These are phyloP conservation scores for Ustilago crameri DNA, from an alignment of 1,284 basidiomycete genomes.

Conservation along the genomic window DNA sequence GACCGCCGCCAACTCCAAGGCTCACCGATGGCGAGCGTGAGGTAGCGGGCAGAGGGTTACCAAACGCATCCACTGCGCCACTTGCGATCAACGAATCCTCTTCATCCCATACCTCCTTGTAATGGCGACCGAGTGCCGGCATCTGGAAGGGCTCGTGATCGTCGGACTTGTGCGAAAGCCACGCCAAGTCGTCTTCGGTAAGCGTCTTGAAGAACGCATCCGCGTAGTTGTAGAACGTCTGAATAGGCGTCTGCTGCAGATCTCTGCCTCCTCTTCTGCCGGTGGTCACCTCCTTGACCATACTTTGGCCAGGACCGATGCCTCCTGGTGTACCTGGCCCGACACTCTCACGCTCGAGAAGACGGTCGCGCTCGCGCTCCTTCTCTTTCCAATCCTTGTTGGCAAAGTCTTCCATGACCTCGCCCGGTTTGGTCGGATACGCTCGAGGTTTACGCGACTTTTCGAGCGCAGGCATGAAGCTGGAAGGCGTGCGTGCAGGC, in stretches of 20 bases:
- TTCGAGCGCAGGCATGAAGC: constrained; percentile 52
- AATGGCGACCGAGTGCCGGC: constrained; percentile 87
- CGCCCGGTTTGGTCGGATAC: constrained; percentile 60
- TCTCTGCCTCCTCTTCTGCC: constrained; percentile 53
- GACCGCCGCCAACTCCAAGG: constrained; percentile 28
- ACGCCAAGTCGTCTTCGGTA: constrained; percentile 67
- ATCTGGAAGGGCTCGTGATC: constrained; percentile 86
- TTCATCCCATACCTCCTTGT: constrained; percentile 87
- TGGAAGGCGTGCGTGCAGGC: constrained; percentile 51
- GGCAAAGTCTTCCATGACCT: constrained; percentile 64
- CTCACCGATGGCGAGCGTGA: constrained; percentile 39
- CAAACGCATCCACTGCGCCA: constrained; percentile 39
- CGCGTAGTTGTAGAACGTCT: constrained; percentile 63
- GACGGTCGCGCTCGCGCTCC: constrained; percentile 57
- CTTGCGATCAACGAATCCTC: constrained; percentile 75
- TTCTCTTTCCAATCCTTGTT: constrained; percentile 63
- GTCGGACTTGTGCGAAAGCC: constrained; percentile 72
- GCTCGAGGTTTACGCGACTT: constrained; percentile 40
- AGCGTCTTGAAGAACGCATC: constrained; percentile 67
- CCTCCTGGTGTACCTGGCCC: constrained; percentile 49
- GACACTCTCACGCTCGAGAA: constrained; percentile 48
- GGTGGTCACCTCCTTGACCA: constrained; percentile 49
- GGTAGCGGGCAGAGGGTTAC: constrained; percentile 24
- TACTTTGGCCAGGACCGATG: constrained; percentile 43
- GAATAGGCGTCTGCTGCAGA: constrained; percentile 61